Base-by-base conservation (phyloP, 1,139 yeast species). In the Petasospora rhodanensis region DNA sequence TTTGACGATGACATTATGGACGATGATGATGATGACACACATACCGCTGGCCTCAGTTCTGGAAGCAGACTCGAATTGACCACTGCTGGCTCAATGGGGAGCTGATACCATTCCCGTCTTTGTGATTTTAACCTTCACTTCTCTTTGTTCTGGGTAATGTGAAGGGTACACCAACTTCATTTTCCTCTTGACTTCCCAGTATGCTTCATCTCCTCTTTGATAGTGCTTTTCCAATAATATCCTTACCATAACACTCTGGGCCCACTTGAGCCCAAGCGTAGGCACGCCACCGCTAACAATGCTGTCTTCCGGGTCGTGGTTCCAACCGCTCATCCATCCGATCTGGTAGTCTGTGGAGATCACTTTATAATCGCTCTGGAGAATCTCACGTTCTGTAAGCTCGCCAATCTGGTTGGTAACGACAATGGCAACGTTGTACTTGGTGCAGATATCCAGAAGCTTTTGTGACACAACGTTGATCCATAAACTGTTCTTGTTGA, bases 341-440 rank as follows among this genome's bases (percentile, higher is more conserved):
- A 78, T 49, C 51, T 86, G 96, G 48, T 77, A 77, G 41, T 82
- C 83, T 37, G 72, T 61, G 31, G 69, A 72, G 54, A n/a, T 70
- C 61, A 33, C 66, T 56, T 35, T 38, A 46, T 25, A 55, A 40
- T 41, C 58, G 30, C 28, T 55, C 8, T 45, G 43, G 6, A 44
- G 24, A 8, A 45, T 38, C 14, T 39, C 42, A n/a, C 36, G 37
- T 7, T 62, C 38, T 2, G 71, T 71, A 40, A 66, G 68, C 46
- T 83, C 91, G 31, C 85, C 70, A 0, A 89, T 87, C 56, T 89
- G 97, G 49, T 89, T 89, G 0, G 89, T 74, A 2, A 83, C 68
- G 0, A 86, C 76, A 0, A 89, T 56, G 0, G 95, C 85, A 8
- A 84, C 52, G 16, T 69, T 57, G 50, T 63, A 56, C 17, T 63